Conservation (phyloP, 2,329 filamentous ascomycete species). For the Plenodomus lindquistii region DNA sequence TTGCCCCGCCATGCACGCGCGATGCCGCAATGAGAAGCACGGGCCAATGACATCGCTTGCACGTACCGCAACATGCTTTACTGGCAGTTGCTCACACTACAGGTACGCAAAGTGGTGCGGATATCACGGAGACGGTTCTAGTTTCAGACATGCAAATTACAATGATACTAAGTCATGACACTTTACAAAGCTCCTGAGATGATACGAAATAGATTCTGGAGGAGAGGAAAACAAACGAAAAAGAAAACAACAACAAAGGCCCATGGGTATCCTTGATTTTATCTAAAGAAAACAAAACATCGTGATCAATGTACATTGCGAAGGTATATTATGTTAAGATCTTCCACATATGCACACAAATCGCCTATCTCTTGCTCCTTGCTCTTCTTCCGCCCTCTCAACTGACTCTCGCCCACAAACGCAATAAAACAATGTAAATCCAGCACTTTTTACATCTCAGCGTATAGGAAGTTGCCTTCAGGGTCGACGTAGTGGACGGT, state of each 20-base stretch:
- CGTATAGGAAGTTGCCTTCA: constrained; percentile 37
- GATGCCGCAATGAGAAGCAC: neutral
- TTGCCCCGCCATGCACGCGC: neutral
- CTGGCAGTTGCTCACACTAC: neutral
- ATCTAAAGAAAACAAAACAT: neutral
- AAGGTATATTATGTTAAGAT: neutral
- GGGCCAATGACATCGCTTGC: neutral
- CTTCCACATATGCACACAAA: neutral
- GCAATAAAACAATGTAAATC: neutral
- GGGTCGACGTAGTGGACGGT: constrained; percentile 41
- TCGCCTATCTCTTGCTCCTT: neutral
- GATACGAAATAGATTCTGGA: neutral
- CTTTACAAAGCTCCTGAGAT: neutral
- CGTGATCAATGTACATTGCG: neutral
- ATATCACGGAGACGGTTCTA: neutral
- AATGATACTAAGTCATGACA: neutral
- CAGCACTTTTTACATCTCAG: constrained; percentile 16
- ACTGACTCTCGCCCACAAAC: neutral
- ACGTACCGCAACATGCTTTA: neutral
- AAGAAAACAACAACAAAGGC: neutral
- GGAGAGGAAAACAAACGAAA: neutral
- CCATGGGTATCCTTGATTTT: neutral
- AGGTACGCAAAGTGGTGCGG: too few species aligned
- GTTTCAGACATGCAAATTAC: neutral
- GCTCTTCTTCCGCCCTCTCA: too few species aligned